Evolutionary conservation across 2,329 filamentous ascomycete genomes (phyloP), one percentile per base, ranked within the genome.

Genomic region (Xylaria sp.): DNA sequence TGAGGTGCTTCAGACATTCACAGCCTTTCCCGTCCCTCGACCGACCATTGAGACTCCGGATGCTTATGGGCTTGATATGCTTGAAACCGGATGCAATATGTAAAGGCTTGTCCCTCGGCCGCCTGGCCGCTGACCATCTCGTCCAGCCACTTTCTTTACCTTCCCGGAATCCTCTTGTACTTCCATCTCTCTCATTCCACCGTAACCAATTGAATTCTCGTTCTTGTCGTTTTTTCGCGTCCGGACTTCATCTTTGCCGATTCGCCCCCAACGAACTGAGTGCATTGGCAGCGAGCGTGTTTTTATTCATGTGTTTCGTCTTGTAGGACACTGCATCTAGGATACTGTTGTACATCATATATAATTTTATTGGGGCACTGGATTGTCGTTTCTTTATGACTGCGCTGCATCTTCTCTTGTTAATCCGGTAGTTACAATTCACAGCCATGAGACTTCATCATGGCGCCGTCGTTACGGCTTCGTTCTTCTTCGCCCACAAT

Each of bases 381-480:
- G 45, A 41, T 39, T 43, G 45, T 60, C 25, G n/a, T 62, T 46
- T 62, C 43, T 67, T 56, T 45, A 53, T 57, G 20, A 18, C 39
- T 23, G 15, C 23, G 34, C 15, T 36, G n/a, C 50, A 23, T 36
- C 41, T 57, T 43, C 13, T 36, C 9, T 50, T 56, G 41, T 18
- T 53, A 39, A 36, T 50, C 45, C 2, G 32, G n/a, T 23, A 36
- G 32, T 53, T 20, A 46, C 48, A 34, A 50, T 30, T n/a, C 9
- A 53, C 7, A 68, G 77, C 66, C 63, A 83, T 82, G 76, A 81
- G 77, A 72, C 73, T 78, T 66, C 43, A 73, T 41, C 71, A 66
- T 55, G 68, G 77, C 57, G 77, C 80, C 67, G 77, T 77, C 32
- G 65, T 77, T 39, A 78, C 79, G 67, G 78, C 79, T 32, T 76